phyloP scores from a whole-genome alignment of 2,329 filamentous ascomycete species.

The Hymenoscyphus occultus region DNA sequence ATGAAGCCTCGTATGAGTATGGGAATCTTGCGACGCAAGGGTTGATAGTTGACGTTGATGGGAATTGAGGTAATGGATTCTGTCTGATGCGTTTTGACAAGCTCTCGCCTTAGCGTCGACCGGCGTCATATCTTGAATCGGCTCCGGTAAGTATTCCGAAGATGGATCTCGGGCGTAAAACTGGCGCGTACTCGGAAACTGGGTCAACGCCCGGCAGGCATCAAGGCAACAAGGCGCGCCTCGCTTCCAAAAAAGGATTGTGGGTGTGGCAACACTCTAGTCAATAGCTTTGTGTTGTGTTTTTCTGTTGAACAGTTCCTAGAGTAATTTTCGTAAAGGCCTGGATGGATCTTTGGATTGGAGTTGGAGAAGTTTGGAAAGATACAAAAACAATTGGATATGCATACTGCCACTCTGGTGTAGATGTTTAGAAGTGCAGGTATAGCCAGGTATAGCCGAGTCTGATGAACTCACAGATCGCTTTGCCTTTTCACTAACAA shows the following conservation, averaged over 20 bases:
- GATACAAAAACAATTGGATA: neutral
- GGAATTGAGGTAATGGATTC: neutral
- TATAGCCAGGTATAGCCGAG: neutral
- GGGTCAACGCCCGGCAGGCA: neutral
- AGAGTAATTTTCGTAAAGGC: neutral
- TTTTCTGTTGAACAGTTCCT: too few species aligned
- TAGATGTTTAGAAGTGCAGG: neutral
- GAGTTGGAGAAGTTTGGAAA: neutral
- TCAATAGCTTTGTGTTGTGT: too few species aligned
- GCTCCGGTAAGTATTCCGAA: neutral
- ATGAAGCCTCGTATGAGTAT: neutral
- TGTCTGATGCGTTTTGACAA: slow-evolving; percentile 6
- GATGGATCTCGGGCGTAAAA: neutral
- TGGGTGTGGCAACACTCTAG: neutral
- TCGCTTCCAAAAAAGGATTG: neutral
- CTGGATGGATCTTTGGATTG: neutral
- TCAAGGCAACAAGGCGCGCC: neutral
- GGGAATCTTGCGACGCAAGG: neutral
- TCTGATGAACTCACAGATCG: neutral
- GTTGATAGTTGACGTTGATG: slow-evolving; percentile 7
- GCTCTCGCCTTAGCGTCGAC: slow-evolving; percentile 4
- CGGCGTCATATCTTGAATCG: neutral
- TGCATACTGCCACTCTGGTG: neutral
- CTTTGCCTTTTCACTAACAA: neutral
- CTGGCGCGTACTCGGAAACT: neutral